Evolutionary conservation across 2,329 filamentous ascomycete genomes (phyloP).

Genomic region (Aspergillus tamarii): DNA sequence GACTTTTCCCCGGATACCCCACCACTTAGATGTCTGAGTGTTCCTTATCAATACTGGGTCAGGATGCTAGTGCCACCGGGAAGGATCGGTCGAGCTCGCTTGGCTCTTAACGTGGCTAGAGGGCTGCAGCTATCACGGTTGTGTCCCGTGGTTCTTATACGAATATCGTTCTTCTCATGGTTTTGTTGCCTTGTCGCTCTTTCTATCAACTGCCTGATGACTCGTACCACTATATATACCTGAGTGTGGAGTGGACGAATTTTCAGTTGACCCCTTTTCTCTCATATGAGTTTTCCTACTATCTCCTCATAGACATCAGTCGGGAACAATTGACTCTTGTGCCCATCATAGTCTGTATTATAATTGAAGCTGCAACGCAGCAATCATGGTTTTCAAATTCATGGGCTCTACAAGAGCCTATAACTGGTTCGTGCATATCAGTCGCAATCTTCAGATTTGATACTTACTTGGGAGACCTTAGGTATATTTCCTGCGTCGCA

Average conservation of each 20-base stretch:
- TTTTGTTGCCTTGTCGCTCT: not conserved
- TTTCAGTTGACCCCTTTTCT: not conserved
- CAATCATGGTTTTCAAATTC: slow-evolving; percentile 23
- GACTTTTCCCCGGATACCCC: slow-evolving; percentile 25
- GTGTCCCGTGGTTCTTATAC: slow-evolving; percentile 15
- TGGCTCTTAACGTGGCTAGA: slow-evolving; percentile 12
- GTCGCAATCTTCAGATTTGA: not conserved
- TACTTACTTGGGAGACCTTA: slow-evolving; percentile 3
- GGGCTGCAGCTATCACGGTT: slow-evolving; percentile 2
- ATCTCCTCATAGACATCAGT: not conserved
- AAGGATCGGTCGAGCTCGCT: slow-evolving; percentile 12
- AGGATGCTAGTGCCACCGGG: slow-evolving; percentile 25
- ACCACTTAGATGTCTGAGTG: slow-evolving; percentile 32
- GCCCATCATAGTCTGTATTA: not conserved
- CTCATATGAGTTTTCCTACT: not conserved
- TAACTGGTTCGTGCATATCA: slow-evolving; percentile 31
- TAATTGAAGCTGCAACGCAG: not conserved
- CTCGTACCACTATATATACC: not conserved
- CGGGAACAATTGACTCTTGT: not conserved
- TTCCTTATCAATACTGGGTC: slow-evolving; percentile 21
- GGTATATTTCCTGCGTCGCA: slow-evolving; percentile 71
- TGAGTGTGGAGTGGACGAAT: not conserved
- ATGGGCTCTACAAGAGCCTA: slow-evolving; percentile 34
- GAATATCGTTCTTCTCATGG: slow-evolving; percentile 17
- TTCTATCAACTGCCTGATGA: slow-evolving; percentile 4